phyloP scores from a whole-genome alignment of 345 rosid genomes.

The Heritiera fomes region DNA sequence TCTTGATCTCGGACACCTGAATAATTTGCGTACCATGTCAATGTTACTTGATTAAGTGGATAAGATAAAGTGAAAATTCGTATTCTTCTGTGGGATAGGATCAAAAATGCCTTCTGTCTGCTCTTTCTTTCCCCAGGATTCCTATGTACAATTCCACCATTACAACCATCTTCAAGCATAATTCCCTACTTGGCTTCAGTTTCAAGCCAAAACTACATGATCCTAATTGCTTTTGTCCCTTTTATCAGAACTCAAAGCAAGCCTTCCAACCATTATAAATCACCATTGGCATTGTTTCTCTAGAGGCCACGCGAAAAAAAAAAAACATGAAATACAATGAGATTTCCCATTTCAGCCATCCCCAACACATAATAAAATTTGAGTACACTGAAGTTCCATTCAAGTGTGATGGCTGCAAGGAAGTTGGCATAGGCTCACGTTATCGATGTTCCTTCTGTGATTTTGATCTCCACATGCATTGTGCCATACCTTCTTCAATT shows the following conservation, averaged over 20 bases:
- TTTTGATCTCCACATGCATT: slow-evolving; percentile 83
- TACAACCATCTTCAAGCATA: slow-evolving; percentile 44
- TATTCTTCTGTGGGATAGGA: slow-evolving; percentile 38
- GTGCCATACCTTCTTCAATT: slow-evolving; percentile 58
- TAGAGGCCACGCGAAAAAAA: background rate
- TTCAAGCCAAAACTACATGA: slow-evolving; percentile 29
- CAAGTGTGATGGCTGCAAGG: slow-evolving; percentile 96
- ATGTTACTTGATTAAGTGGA: slow-evolving; percentile 7
- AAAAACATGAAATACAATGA: slow-evolving; percentile 63
- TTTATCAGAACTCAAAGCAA: background rate
- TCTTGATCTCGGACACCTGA: background rate
- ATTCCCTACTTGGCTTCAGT: slow-evolving; percentile 50
- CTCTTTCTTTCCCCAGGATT: slow-evolving; percentile 24
- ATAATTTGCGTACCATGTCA: background rate
- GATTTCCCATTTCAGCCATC: slow-evolving; percentile 75
- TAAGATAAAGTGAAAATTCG: slow-evolving; percentile 39
- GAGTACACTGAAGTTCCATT: slow-evolving; percentile 72
- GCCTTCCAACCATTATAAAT: slow-evolving; percentile 18
- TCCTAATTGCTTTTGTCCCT: background rate
- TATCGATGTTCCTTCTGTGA: slow-evolving; percentile 67
- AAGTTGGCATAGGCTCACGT: slow-evolving; percentile 82
- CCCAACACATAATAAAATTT: slow-evolving; percentile 64
- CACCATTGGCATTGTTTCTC: slow-evolving; percentile 5
- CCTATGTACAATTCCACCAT: slow-evolving; percentile 31
- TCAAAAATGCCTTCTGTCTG: slow-evolving; percentile 42